Conservation (phyloP, 768 basidiomycete genomes). For the Macrocybe gigantea region DNA sequence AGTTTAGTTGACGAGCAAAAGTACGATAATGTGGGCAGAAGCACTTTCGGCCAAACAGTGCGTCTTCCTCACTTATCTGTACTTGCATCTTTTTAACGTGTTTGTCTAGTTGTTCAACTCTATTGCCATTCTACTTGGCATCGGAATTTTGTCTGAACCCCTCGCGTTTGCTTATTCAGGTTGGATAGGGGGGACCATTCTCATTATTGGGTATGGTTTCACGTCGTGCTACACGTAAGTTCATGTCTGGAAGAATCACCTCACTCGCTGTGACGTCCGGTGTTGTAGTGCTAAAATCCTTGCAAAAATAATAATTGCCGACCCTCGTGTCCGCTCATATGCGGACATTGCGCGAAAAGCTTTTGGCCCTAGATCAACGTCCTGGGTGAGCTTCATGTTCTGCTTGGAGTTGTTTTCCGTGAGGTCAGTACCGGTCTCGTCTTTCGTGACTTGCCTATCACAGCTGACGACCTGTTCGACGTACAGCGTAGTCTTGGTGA, state of each 20-base stretch:
- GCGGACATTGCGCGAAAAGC: constrained; percentile 87
- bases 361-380: constrained; percentile 69
- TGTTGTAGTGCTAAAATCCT: constrained; percentile 75
- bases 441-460: background rate
- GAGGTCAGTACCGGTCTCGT: constrained; percentile 36
- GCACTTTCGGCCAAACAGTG: constrained; percentile 72
- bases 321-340: constrained; percentile 72
- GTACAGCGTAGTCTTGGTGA: constrained; percentile 76
- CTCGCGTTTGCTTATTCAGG: constrained; percentile 90
- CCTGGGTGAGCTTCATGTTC: constrained; percentile 67
- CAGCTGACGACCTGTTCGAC: background rate
- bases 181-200: constrained; percentile 71
- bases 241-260: constrained; percentile 2
- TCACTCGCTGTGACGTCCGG: background rate
- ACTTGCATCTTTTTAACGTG: constrained; percentile 1
- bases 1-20: constrained; percentile 2
- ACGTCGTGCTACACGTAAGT: constrained; percentile 88
- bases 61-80: constrained; percentile 11
- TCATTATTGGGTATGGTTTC: constrained; percentile 73
- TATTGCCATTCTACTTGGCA: constrained; percentile 79
- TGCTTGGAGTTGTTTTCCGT: constrained; percentile 85
- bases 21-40: constrained; percentile 44
- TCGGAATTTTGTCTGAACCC: constrained; percentile 86
- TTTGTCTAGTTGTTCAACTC: constrained; percentile 74
- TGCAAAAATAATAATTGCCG: constrained; percentile 65